Conservation (phyloP, 257 asterid species). For the Solanum lycopersicoides region DNA sequence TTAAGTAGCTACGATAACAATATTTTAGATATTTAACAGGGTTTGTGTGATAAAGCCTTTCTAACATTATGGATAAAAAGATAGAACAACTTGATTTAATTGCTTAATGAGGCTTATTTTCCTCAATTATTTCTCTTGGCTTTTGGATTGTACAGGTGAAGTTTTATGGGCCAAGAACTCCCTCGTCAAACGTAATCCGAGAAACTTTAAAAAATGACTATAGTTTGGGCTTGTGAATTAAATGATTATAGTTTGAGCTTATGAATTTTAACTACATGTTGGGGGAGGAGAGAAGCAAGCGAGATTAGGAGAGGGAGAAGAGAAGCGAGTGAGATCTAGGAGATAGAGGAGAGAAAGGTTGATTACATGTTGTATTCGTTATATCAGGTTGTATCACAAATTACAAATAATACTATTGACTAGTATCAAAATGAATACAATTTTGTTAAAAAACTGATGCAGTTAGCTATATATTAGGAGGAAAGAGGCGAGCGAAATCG, state of each 20-base stretch:
- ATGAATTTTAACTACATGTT: no score
- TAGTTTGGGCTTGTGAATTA: no score
- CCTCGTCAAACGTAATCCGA: no score
- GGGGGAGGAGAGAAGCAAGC: not conserved
- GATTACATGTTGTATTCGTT: not conserved
- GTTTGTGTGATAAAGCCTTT: not conserved
- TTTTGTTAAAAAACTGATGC: not conserved
- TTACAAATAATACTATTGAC: not conserved
- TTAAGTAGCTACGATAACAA: not conserved
- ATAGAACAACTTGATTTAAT: not conserved
- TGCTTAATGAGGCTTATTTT: not conserved
- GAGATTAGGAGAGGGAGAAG: not conserved
- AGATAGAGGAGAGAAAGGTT: not conserved
- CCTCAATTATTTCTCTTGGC: not conserved
- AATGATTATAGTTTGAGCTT: no score
- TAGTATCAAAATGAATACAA: not conserved
- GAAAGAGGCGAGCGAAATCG: not conserved
- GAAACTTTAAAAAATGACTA: no score
- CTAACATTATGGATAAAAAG: not conserved
- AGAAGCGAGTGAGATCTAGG: not conserved
- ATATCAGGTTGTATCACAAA: not conserved
- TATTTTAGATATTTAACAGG: not conserved
- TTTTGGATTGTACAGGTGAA: conserved; percentile 19
- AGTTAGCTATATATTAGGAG: not conserved
- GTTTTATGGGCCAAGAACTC: not conserved